Conservation (phyloP, 2,329 filamentous ascomycete species). For the Sarocladium kiliense region DNA sequence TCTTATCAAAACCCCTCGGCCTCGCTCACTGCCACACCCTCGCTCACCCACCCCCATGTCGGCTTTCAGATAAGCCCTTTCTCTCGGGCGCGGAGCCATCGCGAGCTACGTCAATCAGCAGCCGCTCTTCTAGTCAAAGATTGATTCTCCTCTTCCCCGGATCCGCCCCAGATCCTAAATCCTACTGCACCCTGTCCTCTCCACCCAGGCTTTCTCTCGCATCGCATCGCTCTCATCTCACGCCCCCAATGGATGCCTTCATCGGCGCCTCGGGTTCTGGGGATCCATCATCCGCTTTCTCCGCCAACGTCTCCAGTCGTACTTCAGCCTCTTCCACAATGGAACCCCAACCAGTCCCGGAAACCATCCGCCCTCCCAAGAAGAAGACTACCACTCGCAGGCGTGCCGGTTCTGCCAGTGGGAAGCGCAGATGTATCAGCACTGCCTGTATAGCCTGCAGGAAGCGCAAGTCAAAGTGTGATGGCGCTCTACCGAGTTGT, state of each 20-base stretch:
- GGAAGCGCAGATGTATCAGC: slow-evolving; percentile 61
- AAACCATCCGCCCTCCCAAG: not conserved
- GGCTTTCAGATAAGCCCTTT: not conserved
- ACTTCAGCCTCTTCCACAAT: not conserved
- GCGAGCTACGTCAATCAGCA: not conserved
- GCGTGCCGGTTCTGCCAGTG: not conserved
- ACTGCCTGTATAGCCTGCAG: slow-evolving; percentile 81
- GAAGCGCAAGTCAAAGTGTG: slow-evolving; percentile 80
- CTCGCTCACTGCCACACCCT: not conserved
- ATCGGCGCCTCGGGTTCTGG: not conserved
- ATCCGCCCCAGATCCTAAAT: not conserved
- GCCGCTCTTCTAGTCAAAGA: not conserved
- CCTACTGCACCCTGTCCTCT: not conserved
- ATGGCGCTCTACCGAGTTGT: slow-evolving; percentile 85
- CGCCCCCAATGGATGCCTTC: slow-evolving; percentile 4
- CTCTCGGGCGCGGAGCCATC: not conserved
- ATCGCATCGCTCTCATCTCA: not conserved
- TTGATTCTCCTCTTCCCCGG: not conserved
- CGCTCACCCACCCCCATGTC: not conserved
- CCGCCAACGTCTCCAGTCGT: not conserved
- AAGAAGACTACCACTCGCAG: slow-evolving; percentile 6
- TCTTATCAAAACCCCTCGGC: slow-evolving; percentile 6
- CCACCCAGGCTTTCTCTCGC: not conserved
- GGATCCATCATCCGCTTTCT: not conserved
- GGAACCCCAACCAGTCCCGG: not conserved